Evolutionary conservation across 148 eudicot genomes (phyloP).

Genomic region (Rhododendron ovatum): DNA sequence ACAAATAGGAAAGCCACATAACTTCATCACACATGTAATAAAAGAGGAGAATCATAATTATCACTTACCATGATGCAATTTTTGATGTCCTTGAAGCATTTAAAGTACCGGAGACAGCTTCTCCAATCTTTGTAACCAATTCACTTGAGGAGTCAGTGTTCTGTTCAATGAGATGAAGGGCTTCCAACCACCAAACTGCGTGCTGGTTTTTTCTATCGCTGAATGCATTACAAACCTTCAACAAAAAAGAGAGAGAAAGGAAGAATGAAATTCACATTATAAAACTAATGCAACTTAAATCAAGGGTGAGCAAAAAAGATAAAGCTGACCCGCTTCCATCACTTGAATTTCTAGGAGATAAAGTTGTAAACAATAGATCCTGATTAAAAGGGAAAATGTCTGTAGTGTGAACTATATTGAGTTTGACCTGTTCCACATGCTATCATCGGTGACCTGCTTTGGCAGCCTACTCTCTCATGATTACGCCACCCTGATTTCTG

Average conservation of each 20-base stretch:
- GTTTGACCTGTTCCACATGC: background rate
- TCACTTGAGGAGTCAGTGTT: slow-evolving; percentile 49
- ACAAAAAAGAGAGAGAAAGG: slow-evolving; percentile 4
- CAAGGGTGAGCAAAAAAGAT: background rate
- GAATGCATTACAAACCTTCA: slow-evolving; percentile 50
- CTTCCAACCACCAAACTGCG: slow-evolving; percentile 76
- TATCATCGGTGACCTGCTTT: background rate
- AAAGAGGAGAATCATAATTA: background rate
- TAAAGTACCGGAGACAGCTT: slow-evolving; percentile 58
- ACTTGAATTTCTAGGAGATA: background rate
- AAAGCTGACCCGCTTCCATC: background rate
- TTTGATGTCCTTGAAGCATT: slow-evolving; percentile 52
- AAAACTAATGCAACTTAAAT: background rate
- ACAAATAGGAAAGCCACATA: background rate
- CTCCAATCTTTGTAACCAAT: slow-evolving; percentile 62
- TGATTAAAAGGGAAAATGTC: background rate
- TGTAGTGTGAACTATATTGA: background rate
- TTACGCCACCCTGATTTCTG: no score
- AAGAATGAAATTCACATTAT: background rate
- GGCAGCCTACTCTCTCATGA: no score
- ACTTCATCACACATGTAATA: background rate
- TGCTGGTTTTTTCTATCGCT: slow-evolving; percentile 37
- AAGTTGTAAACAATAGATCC: background rate
- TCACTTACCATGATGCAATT: slow-evolving; percentile 50
- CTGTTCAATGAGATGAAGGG: slow-evolving; percentile 63